Base-by-base conservation (phyloP, 306 rosid species). In the Fagus crenata region DNA sequence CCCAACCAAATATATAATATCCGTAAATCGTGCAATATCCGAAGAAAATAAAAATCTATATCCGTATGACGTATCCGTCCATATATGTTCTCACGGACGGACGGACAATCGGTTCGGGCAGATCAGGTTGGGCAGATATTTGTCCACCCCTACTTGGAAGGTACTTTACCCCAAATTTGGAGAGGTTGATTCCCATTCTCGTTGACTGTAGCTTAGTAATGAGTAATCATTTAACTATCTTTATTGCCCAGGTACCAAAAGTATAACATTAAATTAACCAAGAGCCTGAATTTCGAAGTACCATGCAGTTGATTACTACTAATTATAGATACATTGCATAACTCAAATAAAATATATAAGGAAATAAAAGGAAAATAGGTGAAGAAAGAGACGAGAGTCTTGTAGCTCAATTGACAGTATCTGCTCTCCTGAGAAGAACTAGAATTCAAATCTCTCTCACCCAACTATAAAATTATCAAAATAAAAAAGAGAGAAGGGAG, bases 271-370 rank as follows among this genome's bases (percentile, higher is more conserved):
- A 1, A 22, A 54, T 53, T 67, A 82, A 17, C 12, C 53, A 13
- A 7, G 49, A 75, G 42, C 46, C 40, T 54, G 72, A 32, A 56
- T 43, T 53, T 41, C 22, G 18, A 18, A 51, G 53, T 53, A 42
- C 67, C 53, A 69, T 69, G 61, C 73, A 74, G 68, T 3, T 42
- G 2, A 83, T 72, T 68, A 41, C 75, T 67, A 73, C 35, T 54
- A 73, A 74, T 63, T 49, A 0, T 80, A 75, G 51, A 58, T 80
- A 80, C 81, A 77, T 56, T 65, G 53, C 42, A 56, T 72, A 80
- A 75, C 82, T 80, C 76, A 15, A 70, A 70, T 42, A 60, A 64
- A 43, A 78, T 56, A 39, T 56, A 46, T 51, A 3, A 54, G 64
- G 46, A 32, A n/a, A 7, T 18, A 13, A 42, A 69, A 8, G 32